Evolutionary conservation across 2,329 filamentous ascomycete species (phyloP).

Genomic region (Ceratocystiopsis minuta): DNA sequence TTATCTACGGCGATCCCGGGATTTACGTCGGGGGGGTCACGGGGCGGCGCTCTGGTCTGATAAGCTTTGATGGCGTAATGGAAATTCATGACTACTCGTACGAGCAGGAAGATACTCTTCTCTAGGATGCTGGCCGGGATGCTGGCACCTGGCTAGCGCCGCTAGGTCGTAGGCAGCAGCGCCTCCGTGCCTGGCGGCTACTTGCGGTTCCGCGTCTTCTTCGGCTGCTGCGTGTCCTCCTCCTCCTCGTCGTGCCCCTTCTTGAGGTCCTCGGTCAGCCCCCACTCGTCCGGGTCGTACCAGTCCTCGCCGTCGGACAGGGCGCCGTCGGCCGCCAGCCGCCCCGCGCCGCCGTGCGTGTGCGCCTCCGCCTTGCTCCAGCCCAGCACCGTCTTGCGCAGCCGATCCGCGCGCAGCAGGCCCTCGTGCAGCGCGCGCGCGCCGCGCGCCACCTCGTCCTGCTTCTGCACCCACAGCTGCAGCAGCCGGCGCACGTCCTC

Average conservation of each 20-base stretch:
- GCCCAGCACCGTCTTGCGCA: conserved; percentile 51
- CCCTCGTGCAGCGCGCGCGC: conserved; percentile 50
- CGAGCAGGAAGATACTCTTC: too few species aligned
- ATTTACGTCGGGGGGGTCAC: too few species aligned
- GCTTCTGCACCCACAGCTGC: conserved; percentile 65
- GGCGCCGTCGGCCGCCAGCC: too few species aligned
- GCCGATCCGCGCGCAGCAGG: conserved; percentile 52
- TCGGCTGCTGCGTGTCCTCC: conserved; percentile 45
- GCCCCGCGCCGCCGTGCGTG: conserved; percentile 44
- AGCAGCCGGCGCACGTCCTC: conserved; percentile 60
- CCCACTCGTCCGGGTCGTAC: conserved; percentile 73
- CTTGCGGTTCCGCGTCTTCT: conserved; percentile 42
- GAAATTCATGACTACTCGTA: too few species aligned
- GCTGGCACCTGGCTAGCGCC: too few species aligned
- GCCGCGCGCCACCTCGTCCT: conserved; percentile 64
- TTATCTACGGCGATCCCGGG: too few species aligned
- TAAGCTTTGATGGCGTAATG: too few species aligned
- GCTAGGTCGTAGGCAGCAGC: too few species aligned
- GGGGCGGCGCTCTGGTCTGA: too few species aligned
- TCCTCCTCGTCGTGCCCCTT: conserved; percentile 74
- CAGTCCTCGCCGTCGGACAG: conserved; percentile 82
- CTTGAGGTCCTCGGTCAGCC: conserved; percentile 52
- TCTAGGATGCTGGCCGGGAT: too few species aligned
- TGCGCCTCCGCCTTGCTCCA: conserved; percentile 70
- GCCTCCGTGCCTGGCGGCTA: conserved; percentile 9